These are phyloP conservation scores for Colletotrichum gigasporum DNA, from an alignment of 2,329 filamentous ascomycete genomes.

Conservation along the genomic window DNA sequence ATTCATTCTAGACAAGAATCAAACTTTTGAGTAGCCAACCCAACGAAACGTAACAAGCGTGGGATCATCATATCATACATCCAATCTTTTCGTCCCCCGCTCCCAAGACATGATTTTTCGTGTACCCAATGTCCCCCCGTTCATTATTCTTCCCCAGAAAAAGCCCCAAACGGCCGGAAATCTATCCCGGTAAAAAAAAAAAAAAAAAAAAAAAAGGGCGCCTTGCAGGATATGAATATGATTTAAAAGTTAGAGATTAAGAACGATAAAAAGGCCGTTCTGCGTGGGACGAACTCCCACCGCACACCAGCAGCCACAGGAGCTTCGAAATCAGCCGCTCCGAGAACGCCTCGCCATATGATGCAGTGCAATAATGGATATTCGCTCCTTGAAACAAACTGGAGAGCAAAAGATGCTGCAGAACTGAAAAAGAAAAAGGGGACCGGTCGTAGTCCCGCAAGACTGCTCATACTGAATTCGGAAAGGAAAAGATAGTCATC, in stretches of 20 bases:
- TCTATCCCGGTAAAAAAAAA: not conserved
- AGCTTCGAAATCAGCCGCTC: not conserved
- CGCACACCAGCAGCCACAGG: slow-evolving; percentile 10
- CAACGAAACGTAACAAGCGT: not conserved
- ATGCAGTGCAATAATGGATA: slow-evolving; percentile 5
- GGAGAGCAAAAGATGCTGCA: not conserved
- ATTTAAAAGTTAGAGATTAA: slow-evolving; percentile 16
- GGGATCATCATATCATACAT: slow-evolving; percentile 7
- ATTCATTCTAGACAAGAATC: not conserved
- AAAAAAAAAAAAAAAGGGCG: not conserved
- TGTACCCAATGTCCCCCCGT: not conserved
- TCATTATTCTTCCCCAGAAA: not conserved
- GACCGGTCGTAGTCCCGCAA: not conserved
- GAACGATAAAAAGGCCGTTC: slow-evolving; percentile 1
- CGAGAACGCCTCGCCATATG: slow-evolving; percentile 22
- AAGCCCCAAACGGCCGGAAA: not conserved
- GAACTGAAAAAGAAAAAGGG: too few relatives aligned
- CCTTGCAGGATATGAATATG: not conserved
- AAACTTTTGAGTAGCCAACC: slow-evolving; percentile 12
- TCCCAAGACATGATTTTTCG: not conserved
- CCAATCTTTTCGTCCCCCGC: not conserved
- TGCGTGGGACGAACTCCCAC: not conserved
- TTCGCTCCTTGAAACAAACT: not conserved
- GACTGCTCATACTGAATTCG: too few relatives aligned
- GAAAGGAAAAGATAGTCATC: too few relatives aligned